Evolutionary conservation across 164 flowering plant species (phyloP), one percentile per base, ranked within the genome.

Genomic region (Sedum album): DNA sequence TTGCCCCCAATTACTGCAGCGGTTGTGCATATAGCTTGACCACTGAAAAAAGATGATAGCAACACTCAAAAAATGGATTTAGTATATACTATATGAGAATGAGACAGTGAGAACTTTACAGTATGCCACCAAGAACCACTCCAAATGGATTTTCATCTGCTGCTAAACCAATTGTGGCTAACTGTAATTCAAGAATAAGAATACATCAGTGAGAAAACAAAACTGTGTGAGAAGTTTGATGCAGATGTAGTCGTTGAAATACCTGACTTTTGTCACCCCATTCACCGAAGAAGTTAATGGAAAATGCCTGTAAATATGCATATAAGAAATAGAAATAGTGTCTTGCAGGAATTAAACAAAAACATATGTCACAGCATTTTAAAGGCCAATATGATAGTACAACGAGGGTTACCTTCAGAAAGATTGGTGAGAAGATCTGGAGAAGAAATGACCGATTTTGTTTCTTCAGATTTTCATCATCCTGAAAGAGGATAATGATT

Each of bases 211-310:
- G 33, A 73, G 62, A 48, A 42, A 10, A 51, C 69, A 49, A 49
- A 68, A 48, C 8, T 15, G 49, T 39, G 4, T 26, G 38, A 38
- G 5, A 55, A 21, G 44, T 23, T 30, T 35, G 42, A 25, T 25
- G 25, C 18, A 6, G 62, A 26, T 66, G 63, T 23, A 51, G 30
- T 39, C 7, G 46, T 60, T 89, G n/a, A n/a, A n/a, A n/a, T n/a
- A n/a, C n/a, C n/a, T 95, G 99, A 80, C 99, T 95, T 79, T 85
- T 95, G 80, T 95, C 99, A 78, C 99, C 99, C 96, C 93, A 95
- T 78, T 95, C 99, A 60, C 99, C 99, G 75, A 95, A 95, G 73
- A 95, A 95, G 7, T 90, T 95, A 68, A 95, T 86, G 14, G 99
- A 95, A 76, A 95, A 95, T 69, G 99, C 99, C 97, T 95, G 84